Evolutionary conservation across 306 rosid genomes (phyloP).

Genomic region (Prunus persica): Prunus_persica_NCBIv2 NC_034014.1:1991001-1991500

Average conservation of each 20-base stretch:
- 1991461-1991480: constrained; percentile 20
- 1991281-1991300: too few species aligned
- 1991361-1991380: constrained; percentile 55
- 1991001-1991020: background rate
- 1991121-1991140: constrained; percentile 80
- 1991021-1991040: constrained; percentile 55
- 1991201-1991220: constrained; percentile 55
- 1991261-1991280: too few species aligned
- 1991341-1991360: background rate
- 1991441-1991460: constrained; percentile 54
- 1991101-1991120: constrained; percentile 55
- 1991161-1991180: constrained; percentile 68
- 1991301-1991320: too few species aligned
- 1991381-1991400: constrained; percentile 53
- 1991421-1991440: constrained; percentile 70
- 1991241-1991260: constrained; percentile 9
- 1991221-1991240: constrained; percentile 14
- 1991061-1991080: constrained; percentile 62
- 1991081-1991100: constrained; percentile 84
- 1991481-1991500: constrained; percentile 38
- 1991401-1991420: constrained; percentile 57
- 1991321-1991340: background rate
- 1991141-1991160: constrained; percentile 57
- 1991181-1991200: constrained; percentile 52
- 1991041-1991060: constrained; percentile 64